These are phyloP conservation scores for Lodderomyces pseudojiufengensis DNA, from an alignment of 1,139 yeast species.

Conservation along the genomic window DNA sequence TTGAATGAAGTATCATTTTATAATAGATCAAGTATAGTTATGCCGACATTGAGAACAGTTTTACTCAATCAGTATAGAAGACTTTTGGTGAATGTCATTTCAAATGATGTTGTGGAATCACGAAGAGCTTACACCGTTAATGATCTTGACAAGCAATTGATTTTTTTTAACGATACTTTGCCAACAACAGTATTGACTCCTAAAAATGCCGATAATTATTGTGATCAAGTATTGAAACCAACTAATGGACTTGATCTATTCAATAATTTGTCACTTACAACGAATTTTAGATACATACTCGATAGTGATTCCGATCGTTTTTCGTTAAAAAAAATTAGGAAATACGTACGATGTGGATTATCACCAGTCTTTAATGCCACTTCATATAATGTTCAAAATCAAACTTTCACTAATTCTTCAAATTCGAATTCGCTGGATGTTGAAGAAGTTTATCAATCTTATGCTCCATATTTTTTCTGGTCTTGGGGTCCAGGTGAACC, in stretches of 20 bases:
- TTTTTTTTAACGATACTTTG: constrained; percentile 19
- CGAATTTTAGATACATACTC: constrained; percentile 38
- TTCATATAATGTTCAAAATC: constrained; percentile 19
- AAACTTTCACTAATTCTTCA: background rate
- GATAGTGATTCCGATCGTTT: constrained; percentile 32
- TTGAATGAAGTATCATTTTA: constrained; percentile 19
- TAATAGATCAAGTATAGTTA: constrained; percentile 17
- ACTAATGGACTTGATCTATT: constrained; percentile 10
- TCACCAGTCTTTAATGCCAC: constrained; percentile 54
- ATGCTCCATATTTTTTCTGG: constrained; percentile 50
- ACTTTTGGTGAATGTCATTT: constrained; percentile 32
- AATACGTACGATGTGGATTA: constrained; percentile 51
- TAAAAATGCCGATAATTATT: constrained; percentile 6
- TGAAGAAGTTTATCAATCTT: constrained; percentile 20
- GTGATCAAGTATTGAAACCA: constrained; percentile 9
- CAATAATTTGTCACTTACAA: constrained; percentile 16
- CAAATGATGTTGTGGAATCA: constrained; percentile 21
- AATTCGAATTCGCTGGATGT: constrained; percentile 7
- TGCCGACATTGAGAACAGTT: constrained; percentile 44
- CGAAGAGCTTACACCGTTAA: constrained; percentile 21
- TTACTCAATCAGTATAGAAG: constrained; percentile 43
- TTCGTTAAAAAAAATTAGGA: constrained; percentile 26
- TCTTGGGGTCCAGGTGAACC: constrained; percentile 64
- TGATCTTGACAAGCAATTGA: constrained; percentile 16
- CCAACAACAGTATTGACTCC: constrained; percentile 14